These are phyloP conservation scores for Volvox carteri DNA, from an alignment of 163 green algal species.

Conservation along the genomic window DNA sequence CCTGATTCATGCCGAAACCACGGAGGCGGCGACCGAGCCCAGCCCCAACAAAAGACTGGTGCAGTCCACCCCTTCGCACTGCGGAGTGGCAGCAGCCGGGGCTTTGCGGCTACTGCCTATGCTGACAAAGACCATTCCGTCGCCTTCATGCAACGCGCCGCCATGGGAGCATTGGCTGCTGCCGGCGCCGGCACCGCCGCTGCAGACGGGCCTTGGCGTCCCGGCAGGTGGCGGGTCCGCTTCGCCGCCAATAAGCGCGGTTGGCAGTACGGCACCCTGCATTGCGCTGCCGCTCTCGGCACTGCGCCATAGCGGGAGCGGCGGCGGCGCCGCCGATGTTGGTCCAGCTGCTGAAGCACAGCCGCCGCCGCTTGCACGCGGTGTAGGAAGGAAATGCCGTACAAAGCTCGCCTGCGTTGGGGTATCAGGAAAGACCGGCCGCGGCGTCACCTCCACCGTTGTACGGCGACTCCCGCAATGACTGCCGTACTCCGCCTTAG, in stretches of 20 bases:
- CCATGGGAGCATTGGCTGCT: background rate
- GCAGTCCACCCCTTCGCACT: background rate
- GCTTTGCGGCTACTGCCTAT: slow-evolving; percentile 42
- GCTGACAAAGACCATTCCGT: slow-evolving; percentile 43
- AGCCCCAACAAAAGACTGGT: too few relatives aligned
- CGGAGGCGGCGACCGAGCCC: too few relatives aligned
- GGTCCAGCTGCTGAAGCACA: background rate
- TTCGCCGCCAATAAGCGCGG: background rate
- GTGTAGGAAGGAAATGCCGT: too few relatives aligned
- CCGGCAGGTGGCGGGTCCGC: background rate
- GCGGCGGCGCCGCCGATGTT: too few relatives aligned
- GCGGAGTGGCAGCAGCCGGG: too few relatives aligned
- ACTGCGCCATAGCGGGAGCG: background rate
- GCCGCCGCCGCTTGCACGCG: too few relatives aligned
- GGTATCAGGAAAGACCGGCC: background rate
- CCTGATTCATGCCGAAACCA: too few relatives aligned
- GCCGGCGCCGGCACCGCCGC: slow-evolving; percentile 16
- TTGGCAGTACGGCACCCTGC: background rate
- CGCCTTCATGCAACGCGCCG: slow-evolving; percentile 14
- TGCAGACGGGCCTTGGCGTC: background rate
- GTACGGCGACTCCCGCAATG: slow-evolving; percentile 23
- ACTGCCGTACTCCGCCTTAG: background rate
- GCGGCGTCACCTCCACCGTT: slow-evolving; percentile 5
- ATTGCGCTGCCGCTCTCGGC: background rate
- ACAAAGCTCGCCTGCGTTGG: background rate